Percentiles rank a stretch among this genome's conserved stretches.
Conservation (phyloP, 2,329 filamentous ascomycete species). For the Penicillium griseofulvum region DNA sequence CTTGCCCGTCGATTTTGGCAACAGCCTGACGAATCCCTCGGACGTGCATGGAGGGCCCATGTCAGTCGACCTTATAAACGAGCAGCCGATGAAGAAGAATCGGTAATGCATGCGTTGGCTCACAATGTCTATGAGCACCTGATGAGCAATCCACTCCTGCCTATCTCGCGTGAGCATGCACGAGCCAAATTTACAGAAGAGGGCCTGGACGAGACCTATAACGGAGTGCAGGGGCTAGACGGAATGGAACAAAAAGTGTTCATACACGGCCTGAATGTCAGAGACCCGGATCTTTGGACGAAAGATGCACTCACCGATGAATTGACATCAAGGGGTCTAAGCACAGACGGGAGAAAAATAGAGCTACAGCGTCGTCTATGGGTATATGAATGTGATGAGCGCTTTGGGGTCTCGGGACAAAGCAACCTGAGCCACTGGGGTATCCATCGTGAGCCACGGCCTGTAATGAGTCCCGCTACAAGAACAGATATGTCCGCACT, state of each 20-base stretch:
- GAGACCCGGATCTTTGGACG: conserved; percentile 2
- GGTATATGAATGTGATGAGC: conserved; percentile 17
- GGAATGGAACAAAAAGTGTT: conserved; percentile 1
- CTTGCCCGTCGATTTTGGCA: conserved; percentile 31
- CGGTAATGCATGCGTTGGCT: conserved; percentile 22
- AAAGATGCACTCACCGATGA: conserved; percentile 3
- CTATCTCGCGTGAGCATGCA: conserved; percentile 15
- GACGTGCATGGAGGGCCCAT: conserved; percentile 7
- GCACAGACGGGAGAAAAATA: conserved; percentile 5
- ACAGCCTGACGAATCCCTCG: conserved; percentile 23
- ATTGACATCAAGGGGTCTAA: conserved; percentile 16
- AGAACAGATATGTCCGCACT: conserved; percentile 16
- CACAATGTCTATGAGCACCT: conserved; percentile 35
- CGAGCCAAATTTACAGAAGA: conserved; percentile 6
- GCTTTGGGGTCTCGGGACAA: conserved; percentile 20
- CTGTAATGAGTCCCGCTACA: conserved; percentile 16
- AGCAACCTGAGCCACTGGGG: conserved; percentile 32
- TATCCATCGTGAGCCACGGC: conserved; percentile 15
- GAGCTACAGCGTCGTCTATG: conserved; percentile 23
- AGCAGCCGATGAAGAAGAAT: not conserved
- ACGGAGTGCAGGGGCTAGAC: conserved; percentile 2
- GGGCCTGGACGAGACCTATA: conserved; percentile 5
- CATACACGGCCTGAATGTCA: not conserved
- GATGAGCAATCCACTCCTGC: conserved; percentile 21
- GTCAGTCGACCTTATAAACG: conserved; percentile 5